Percentiles rank a stretch among this genome's conserved stretches.
phyloP scores from a whole-genome alignment of 1,139 yeast species.

The Yamadazyma trypodendri region DNA sequence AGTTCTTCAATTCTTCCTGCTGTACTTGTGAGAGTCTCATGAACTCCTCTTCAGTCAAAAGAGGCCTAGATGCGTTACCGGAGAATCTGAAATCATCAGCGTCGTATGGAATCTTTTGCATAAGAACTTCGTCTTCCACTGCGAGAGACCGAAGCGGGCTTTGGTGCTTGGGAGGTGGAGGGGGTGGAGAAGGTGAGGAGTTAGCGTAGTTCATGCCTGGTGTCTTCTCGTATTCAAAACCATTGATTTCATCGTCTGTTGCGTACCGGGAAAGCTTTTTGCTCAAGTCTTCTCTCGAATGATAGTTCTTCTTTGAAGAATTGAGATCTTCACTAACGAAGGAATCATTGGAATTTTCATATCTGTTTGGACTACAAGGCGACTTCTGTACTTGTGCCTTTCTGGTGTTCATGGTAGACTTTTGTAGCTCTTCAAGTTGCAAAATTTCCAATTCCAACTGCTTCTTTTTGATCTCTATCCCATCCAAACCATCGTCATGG shows the following conservation, averaged over 20 bases:
- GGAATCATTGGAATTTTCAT: slow-evolving; percentile 25
- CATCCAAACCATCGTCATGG: slow-evolving; percentile 23
- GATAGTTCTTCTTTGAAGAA: slow-evolving; percentile 31
- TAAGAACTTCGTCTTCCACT: slow-evolving; percentile 1
- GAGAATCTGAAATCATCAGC: slow-evolving; percentile 40
- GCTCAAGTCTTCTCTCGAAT: slow-evolving; percentile 39
- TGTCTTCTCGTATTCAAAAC: slow-evolving; percentile 17
- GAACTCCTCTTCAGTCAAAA: slow-evolving; percentile 31
- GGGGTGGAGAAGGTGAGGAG: slow-evolving; percentile 40
- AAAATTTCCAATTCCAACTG: slow-evolving; percentile 42
- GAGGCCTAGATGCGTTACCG: slow-evolving; percentile 17
- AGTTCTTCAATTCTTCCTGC: slow-evolving; percentile 42
- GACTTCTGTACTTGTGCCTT: slow-evolving; percentile 8
- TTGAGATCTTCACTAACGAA: slow-evolving; percentile 38
- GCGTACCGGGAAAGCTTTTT: slow-evolving; percentile 29
- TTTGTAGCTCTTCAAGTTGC: slow-evolving; percentile 38
- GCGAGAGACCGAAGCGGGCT: slow-evolving; percentile 6
- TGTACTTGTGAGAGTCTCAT: slow-evolving; percentile 30
- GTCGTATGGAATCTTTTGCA: slow-evolving; percentile 30
- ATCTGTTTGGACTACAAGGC: slow-evolving; percentile 10
- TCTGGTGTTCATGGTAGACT: slow-evolving; percentile 21
- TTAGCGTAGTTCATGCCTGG: slow-evolving; percentile 5
- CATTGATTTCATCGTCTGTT: slow-evolving; percentile 26
- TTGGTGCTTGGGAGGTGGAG: slow-evolving; percentile 47
- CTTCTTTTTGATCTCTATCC: slow-evolving; percentile 33